Evolutionary conservation across 2,329 filamentous ascomycete species (phyloP).

Genomic region (Zelopaecilomyces penicillatus): DNA sequence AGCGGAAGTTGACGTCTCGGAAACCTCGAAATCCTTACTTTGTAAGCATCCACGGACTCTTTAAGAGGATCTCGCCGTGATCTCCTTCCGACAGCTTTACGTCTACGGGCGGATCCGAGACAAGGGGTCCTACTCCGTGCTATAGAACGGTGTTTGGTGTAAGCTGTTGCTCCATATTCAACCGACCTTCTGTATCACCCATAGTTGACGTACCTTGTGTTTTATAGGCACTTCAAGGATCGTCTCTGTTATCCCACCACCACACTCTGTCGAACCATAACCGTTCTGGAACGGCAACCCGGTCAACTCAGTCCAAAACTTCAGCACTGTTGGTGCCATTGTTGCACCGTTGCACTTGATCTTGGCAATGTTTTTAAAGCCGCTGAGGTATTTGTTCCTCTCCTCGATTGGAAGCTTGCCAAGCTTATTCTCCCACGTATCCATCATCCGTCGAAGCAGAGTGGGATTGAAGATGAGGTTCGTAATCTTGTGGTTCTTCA

Average conservation of each 20-base stretch:
- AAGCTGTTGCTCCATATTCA: too few relatives aligned
- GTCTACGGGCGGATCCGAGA: neutral
- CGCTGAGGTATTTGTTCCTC: constrained; percentile 3
- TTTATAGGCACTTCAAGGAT: constrained; percentile 1
- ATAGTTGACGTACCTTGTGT: neutral
- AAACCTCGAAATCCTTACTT: constrained; percentile 9
- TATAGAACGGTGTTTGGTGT: too few relatives aligned
- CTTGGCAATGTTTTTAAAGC: constrained; percentile 3
- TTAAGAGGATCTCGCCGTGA: constrained; percentile 13
- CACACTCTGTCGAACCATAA: constrained; percentile 12
- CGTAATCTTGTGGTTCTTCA: constrained; percentile 9
- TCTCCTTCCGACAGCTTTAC: constrained; percentile 11
- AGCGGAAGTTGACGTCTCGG: too few relatives aligned
- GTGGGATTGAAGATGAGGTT: constrained; percentile 9
- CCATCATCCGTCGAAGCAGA: constrained; percentile 10
- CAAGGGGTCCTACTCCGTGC: too few relatives aligned
- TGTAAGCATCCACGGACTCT: constrained; percentile 10
- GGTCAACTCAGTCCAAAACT: constrained; percentile 11
- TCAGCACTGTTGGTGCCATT: constrained; percentile 1
- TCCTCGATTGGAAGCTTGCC: constrained; percentile 1
- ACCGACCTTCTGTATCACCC: too few relatives aligned
- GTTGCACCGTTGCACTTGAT: constrained; percentile 6
- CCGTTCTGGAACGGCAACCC: constrained; percentile 9
- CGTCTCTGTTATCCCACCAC: constrained; percentile 1
- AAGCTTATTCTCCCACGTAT: constrained; percentile 4